Evolutionary conservation across 768 basidiomycete species (phyloP), one percentile per base, ranked within the genome.

Genomic region (Lactarius sanguifluus): DNA sequence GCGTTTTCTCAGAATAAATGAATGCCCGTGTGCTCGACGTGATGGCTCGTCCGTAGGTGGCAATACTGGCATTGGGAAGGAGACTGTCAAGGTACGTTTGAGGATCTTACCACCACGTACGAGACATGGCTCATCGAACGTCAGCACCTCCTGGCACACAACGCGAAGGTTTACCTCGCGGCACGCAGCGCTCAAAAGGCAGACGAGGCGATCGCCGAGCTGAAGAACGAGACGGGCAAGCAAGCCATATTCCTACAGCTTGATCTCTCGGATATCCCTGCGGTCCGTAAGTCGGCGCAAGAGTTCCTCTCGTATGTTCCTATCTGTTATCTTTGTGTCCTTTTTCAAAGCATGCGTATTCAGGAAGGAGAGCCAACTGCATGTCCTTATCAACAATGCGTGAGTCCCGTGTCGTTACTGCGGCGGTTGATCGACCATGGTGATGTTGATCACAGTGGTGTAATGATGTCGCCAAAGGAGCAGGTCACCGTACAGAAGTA

Each of bases 101-200:
- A 9, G n/a, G n/a, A 47, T 7, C n/a, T 38, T 2, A 38, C 12
- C 10, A 12, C 36, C 36, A 12, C 36, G 36, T 38, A 38, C 12
- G 12, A 38, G 36, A 38, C 36, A 38, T 38, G 12, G 10, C 65
- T 63, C 8, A 25, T 2, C 23, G 43, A 63, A 34, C 20, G 34
- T 36, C 66, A 86, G 83, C 81, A 76, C 1, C 80, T 89, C 13
- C 76, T 90, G n/a, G 43, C 69, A 13, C 85, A 84, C 69, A 84
- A 87, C 71, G 89, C 88, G 12, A 88, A 82, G 62, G 88, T 91
- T 0, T 90, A 91, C 71, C 62, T 90, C 45, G 86, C 83, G 0
- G 76, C 77, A 7, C 80, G 87, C 18, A 79, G 71, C 61, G 66
- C 74, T 58, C 73, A 75, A 38, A 88, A 83, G 66, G 77, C 81